Percentiles rank a stretch among this genome's conserved stretches.
phyloP scores from a whole-genome alignment of 73 alveolate genomes.

The Stentor coeruleus region DNA sequence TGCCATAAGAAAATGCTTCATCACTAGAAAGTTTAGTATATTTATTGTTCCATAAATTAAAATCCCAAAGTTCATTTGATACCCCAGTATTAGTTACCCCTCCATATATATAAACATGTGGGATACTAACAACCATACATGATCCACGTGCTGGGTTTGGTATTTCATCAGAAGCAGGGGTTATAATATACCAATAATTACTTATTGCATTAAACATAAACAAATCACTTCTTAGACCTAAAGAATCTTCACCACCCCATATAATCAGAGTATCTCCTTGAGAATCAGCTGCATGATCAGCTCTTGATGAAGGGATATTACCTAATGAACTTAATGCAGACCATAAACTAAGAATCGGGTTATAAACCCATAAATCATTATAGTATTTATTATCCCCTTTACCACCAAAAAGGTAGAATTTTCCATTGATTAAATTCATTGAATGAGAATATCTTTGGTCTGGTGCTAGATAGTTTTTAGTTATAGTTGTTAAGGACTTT shows the following conservation, averaged over 20 bases:
- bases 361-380: neutral
- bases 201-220: neutral
- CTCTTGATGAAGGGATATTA: neutral
- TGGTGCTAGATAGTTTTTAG: too few species aligned
- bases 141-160: constrained; percentile 22
- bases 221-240: neutral
- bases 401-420: neutral
- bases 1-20: neutral
- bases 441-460: neutral
- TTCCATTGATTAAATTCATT: neutral
- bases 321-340: neutral
- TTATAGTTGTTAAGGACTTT: too few species aligned
- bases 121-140: neutral
- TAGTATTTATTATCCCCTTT: neutral
- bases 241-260: constrained; percentile 16
- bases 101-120: neutral
- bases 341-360: neutral
- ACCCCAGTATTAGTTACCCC: neutral
- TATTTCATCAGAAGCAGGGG: neutral
- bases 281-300: neutral
- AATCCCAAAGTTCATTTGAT: constrained; percentile 7
- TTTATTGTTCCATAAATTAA: neutral
- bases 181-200: neutral
- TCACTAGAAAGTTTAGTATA: neutral
- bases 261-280: constrained; percentile 13